Base-by-base conservation (phyloP, 2,329 filamentous ascomycete genomes). In the Scolecobasidium constrictum region DNA sequence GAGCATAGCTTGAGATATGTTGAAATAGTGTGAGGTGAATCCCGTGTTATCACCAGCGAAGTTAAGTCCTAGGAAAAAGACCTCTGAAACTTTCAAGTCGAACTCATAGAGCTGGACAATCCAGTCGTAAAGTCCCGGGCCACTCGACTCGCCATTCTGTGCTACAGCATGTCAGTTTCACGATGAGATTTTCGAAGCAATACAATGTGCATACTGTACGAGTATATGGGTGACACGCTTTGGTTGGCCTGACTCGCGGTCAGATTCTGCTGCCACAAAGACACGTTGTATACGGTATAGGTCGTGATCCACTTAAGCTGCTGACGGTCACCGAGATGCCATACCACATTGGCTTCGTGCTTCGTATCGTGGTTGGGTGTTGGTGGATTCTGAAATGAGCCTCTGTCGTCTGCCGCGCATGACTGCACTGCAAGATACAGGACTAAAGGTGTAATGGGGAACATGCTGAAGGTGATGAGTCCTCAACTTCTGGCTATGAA, bases 11-110 rank as follows among this genome's bases (percentile, higher is more conserved):
- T n/a, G n/a, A 6, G 35, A 38, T 13, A 38, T 21, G 17, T 38
- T 38, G 35, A 38, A 21, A 20, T 38, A 38, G 17, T 21, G 35
- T 38, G 35, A 38, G 5, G 35, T 38, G 18, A 38, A 38, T 38
- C 35, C 35, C 11, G 35, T 21, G 13, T 38, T 21, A 6, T 18
- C 23, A 13, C 20, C 16, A n/a, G 35, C 13, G 12, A 38, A 38
- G 2, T 21, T 21, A 5, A 21, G 35, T n/a, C 35, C 35, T 2
- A 38, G 35, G 35, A 38, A 38, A 21, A 38, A 38, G 35, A 38
- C 35, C 11, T 18, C 18, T 2, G 35, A 38, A 13, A 20, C 16
- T 18, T 18, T 21, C 18, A 38, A n/a, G n/a, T 38, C 35, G 12
- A 38, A 20, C 9, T 21, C 35, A 11, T 38, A 38, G 3, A 21